Evolutionary conservation across 1,139 yeast genomes (phyloP).

Genomic region (Barnettozyma hawaiiensis): DNA sequence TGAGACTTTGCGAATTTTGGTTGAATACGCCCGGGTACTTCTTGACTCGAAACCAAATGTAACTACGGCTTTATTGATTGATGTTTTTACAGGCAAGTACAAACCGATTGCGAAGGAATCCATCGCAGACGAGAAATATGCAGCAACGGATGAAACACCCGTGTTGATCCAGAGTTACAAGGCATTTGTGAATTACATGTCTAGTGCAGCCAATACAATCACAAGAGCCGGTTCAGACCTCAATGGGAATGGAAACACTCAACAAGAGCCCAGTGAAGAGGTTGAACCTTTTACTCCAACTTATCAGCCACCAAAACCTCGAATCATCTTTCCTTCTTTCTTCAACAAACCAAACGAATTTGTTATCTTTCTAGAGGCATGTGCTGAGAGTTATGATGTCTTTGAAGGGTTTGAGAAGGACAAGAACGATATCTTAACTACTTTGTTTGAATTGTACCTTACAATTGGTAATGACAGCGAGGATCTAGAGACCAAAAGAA

Average conservation of each 20-base stretch:
- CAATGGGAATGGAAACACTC: constrained; percentile 6
- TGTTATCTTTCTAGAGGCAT: constrained; percentile 91
- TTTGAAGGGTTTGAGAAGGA: constrained; percentile 70
- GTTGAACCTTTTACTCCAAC: constrained; percentile 46
- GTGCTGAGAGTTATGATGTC: constrained; percentile 70
- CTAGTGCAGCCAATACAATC: constrained; percentile 28
- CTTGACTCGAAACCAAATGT: constrained; percentile 70
- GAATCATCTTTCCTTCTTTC: constrained; percentile 81
- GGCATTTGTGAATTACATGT: constrained; percentile 64
- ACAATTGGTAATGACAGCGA: constrained; percentile 45
- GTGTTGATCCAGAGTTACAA: constrained; percentile 59
- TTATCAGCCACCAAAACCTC: constrained; percentile 88
- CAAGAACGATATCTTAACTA: constrained; percentile 64
- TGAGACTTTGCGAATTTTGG: constrained; percentile 68
- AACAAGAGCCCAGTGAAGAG: not conserved
- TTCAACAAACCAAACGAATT: constrained; percentile 81
- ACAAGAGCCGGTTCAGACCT: constrained; percentile 9
- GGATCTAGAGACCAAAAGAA: constrained; percentile 31
- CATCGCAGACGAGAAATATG: not conserved
- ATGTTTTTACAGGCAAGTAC: constrained; percentile 84
- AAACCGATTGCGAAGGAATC: constrained; percentile 34
- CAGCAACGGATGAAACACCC: constrained; percentile 27
- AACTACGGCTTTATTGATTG: constrained; percentile 75
- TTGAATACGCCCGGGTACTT: constrained; percentile 59
- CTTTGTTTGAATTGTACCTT: constrained; percentile 78